These are phyloP conservation scores for Lecanicillium sp. DNA, from an alignment of 2,329 filamentous ascomycete genomes.

Conservation along the genomic window DNA sequence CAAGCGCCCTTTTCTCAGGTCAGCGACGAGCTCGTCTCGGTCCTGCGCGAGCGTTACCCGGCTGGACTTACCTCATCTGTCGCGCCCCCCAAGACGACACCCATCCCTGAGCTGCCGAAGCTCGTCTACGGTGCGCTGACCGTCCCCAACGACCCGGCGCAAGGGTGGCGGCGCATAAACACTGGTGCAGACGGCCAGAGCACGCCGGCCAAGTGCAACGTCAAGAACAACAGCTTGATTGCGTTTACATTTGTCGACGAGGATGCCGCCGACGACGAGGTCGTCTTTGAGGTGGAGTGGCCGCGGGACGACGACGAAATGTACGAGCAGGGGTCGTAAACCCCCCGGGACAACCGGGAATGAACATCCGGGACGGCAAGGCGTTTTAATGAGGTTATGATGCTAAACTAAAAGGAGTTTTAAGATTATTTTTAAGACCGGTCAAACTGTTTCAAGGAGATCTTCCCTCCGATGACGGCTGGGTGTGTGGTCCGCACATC, in stretches of 20 bases:
- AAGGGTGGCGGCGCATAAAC: conserved; percentile 43
- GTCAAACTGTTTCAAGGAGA: too few species aligned
- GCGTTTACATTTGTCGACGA: conserved; percentile 41
- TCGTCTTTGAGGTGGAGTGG: conserved; percentile 37
- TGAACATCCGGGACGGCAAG: too few species aligned
- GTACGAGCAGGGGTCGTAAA: conserved; percentile 11
- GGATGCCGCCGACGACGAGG: conserved; percentile 28
- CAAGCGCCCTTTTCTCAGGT: conserved; percentile 48
- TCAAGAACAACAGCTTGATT: conserved; percentile 40
- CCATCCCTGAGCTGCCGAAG: conserved; percentile 31
- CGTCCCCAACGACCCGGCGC: conserved; percentile 33
- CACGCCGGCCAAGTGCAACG: conserved; percentile 31
- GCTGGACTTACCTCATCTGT: conserved; percentile 36
- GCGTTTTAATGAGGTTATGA: too few species aligned
- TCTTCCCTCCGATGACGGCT: too few species aligned
- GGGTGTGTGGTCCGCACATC: too few species aligned
- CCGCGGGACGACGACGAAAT: conserved; percentile 34
- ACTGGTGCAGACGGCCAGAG: conserved; percentile 24
- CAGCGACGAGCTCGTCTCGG: conserved; percentile 48
- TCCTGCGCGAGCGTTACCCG: conserved; percentile 51
- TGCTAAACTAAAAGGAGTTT: too few species aligned
- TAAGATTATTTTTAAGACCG: too few species aligned
- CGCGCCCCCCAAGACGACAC: conserved; percentile 23
- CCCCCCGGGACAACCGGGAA: not conserved
- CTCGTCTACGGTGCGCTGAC: conserved; percentile 41